These are phyloP conservation scores for Ophiostoma quercus DNA, from an alignment of 2,329 filamentous ascomycete genomes.

Conservation along the genomic window DNA sequence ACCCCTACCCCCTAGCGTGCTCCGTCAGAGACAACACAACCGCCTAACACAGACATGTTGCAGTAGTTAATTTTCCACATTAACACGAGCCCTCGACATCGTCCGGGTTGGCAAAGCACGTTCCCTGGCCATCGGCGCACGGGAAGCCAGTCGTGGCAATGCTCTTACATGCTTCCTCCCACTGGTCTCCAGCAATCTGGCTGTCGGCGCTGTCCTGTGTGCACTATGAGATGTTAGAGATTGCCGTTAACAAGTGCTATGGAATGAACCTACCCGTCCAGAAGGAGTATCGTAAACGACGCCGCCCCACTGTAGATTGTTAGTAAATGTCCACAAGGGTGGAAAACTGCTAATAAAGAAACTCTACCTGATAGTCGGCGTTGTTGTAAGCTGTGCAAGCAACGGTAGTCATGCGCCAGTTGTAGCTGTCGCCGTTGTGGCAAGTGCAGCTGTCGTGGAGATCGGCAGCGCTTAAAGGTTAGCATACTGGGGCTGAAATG, in stretches of 20 bases:
- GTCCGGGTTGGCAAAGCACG: background rate
- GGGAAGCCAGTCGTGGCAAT: background rate
- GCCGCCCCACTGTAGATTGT: background rate
- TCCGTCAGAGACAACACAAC: background rate
- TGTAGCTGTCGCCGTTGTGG: constrained; percentile 12
- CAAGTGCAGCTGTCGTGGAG: constrained; percentile 14
- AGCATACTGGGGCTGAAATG: background rate
- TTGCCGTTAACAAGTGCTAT: too few relatives aligned
- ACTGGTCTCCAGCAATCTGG: constrained; percentile 5
- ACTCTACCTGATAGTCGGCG: background rate
- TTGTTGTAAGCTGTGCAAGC: background rate
- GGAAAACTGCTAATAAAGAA: background rate
- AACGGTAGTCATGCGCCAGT: constrained; percentile 8
- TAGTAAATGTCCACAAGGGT: background rate
- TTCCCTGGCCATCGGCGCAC: constrained; percentile 9
- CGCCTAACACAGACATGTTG: background rate
- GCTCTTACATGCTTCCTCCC: background rate
- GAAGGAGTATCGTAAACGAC: background rate
- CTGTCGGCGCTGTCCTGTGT: background rate
- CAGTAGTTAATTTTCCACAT: background rate
- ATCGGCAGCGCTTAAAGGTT: background rate
- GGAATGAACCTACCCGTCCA: background rate
- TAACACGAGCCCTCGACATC: background rate
- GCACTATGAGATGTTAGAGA: constrained; percentile 1
- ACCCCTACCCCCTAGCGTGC: too few relatives aligned